Percentiles rank a stretch among this genome's conserved stretches.
Evolutionary conservation across 2,329 filamentous ascomycete genomes (phyloP).

Genomic region (Mariannaea elegans): DNA sequence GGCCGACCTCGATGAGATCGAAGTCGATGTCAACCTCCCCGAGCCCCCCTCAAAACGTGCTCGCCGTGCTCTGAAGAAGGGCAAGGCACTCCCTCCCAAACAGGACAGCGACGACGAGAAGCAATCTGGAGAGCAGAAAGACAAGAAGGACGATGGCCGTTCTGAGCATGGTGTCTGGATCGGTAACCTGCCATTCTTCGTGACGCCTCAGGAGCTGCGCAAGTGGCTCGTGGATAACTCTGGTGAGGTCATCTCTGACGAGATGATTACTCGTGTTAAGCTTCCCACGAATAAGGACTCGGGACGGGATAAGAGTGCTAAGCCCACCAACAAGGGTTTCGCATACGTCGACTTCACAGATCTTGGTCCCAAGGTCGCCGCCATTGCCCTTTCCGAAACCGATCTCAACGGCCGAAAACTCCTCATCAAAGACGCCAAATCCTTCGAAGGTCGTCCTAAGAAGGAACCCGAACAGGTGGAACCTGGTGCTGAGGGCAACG

Average conservation of each 20-base stretch:
- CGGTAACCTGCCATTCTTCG: conserved; percentile 89
- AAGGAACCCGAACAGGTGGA: conserved; percentile 59
- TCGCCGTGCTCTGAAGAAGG: conserved; percentile 88
- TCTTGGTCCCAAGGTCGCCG: conserved; percentile 75
- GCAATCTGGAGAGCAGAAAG: conserved; percentile 48
- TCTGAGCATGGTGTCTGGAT: conserved; percentile 93
- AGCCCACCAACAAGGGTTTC: conserved; percentile 83
- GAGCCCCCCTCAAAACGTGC: conserved; percentile 96
- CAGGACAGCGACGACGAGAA: conserved; percentile 48
- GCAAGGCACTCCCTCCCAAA: conserved; percentile 64
- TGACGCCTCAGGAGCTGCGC: conserved; percentile 77
- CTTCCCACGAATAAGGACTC: conserved; percentile 72
- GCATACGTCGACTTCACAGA: conserved; percentile 93
- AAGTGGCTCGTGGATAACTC: conserved; percentile 81
- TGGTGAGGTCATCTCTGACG: conserved; percentile 70
- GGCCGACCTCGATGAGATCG: conserved; percentile 75
- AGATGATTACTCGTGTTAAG: conserved; percentile 85
- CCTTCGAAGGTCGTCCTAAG: conserved; percentile 87
- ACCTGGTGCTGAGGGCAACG: conserved; percentile 44
- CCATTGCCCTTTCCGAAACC: conserved; percentile 86
- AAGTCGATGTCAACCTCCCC: conserved; percentile 88
- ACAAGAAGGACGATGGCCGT: conserved; percentile 62
- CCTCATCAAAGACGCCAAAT: conserved; percentile 92
- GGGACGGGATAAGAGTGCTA: conserved; percentile 44
- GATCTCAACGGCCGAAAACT: conserved; percentile 79